Evolutionary conservation across 768 basidiomycete genomes (phyloP).

Genomic region (Sarcomyxa edulis): DNA sequence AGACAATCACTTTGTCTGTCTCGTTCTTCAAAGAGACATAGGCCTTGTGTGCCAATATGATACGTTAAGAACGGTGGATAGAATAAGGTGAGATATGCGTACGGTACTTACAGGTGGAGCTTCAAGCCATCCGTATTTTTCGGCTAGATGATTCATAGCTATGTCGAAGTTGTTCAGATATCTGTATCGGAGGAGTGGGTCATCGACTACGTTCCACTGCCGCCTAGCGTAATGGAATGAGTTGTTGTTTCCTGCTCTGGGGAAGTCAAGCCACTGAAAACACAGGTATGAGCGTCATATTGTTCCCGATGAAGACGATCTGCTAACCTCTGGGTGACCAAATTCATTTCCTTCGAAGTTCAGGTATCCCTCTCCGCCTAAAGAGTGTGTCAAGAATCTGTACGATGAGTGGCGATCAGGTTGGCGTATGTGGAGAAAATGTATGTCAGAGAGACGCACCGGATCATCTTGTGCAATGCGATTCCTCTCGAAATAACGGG

Average conservation of each 20-base stretch:
- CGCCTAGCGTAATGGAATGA: conserved; percentile 97
- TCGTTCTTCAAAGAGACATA: conserved; percentile 95
- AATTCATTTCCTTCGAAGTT: conserved; percentile 99
- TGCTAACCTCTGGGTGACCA: conserved; percentile 86
- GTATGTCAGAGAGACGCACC: conserved; percentile 40
- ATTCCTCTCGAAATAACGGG: conserved; percentile 84
- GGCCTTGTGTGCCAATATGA: conserved; percentile 54
- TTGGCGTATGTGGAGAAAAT: too few relatives aligned
- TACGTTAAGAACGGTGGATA: conserved; percentile 3
- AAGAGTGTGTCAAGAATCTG: conserved; percentile 83
- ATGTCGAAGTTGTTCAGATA: conserved; percentile 92
- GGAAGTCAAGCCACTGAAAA: conserved; percentile 96
- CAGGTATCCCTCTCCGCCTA: conserved; percentile 96
- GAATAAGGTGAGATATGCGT: conserved; percentile 2
- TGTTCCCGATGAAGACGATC: neutral
- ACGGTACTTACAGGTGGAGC: conserved; percentile 61
- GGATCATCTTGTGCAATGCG: conserved; percentile 95
- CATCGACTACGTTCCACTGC: conserved; percentile 95
- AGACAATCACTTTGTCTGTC: conserved; percentile 87
- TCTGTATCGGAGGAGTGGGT: conserved; percentile 79
- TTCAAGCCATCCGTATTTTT: conserved; percentile 78
- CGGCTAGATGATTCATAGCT: conserved; percentile 86
- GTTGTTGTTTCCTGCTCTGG: conserved; percentile 90
- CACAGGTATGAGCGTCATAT: conserved; percentile 5
- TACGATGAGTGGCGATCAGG: conserved; percentile 2